Conservation (phyloP, 768 basidiomycete genomes). For the Macrolepiota albuminosa region DNA sequence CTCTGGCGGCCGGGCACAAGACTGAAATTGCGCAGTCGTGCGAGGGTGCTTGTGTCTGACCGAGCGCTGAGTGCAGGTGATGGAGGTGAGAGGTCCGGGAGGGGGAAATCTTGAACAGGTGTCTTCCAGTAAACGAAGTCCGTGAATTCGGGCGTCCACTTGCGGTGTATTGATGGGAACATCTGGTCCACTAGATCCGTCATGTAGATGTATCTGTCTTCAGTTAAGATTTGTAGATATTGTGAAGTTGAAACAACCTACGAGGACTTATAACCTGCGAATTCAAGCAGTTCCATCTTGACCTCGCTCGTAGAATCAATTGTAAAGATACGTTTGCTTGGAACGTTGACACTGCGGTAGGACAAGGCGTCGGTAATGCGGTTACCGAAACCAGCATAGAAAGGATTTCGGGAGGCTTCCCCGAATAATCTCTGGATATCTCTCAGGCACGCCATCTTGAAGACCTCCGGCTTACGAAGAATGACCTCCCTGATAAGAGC, state of each 20-base stretch:
- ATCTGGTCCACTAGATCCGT: constrained; percentile 99
- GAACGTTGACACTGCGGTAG: constrained; percentile 94
- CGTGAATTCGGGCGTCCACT: constrained; percentile 86
- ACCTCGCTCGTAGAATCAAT: constrained; percentile 94
- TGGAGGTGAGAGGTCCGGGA: constrained; percentile 80
- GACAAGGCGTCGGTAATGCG: constrained; percentile 97
- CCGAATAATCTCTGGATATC: constrained; percentile 93
- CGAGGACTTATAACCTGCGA: constrained; percentile 97
- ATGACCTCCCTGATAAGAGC: constrained; percentile 77
- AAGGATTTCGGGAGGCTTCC: constrained; percentile 64
- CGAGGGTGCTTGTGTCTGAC: constrained; percentile 77
- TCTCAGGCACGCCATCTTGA: constrained; percentile 98
- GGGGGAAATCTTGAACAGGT: constrained; percentile 68
- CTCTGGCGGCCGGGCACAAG: constrained; percentile 49
- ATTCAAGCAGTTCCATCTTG: constrained; percentile 93
- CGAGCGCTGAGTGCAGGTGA: constrained; percentile 93
- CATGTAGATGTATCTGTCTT: constrained; percentile 89
- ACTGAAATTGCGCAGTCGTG: constrained; percentile 74
- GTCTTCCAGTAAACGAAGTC: constrained; percentile 97
- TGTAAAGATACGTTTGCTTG: constrained; percentile 93
- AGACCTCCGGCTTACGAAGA: constrained; percentile 98
- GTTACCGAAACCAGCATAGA: constrained; percentile 98
- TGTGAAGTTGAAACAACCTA: constrained; percentile 23
- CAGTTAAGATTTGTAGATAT: not conserved
- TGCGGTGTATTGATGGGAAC: constrained; percentile 94